Base-by-base conservation (phyloP, 139 green algal genomes). In the Micromonas commoda region DNA sequence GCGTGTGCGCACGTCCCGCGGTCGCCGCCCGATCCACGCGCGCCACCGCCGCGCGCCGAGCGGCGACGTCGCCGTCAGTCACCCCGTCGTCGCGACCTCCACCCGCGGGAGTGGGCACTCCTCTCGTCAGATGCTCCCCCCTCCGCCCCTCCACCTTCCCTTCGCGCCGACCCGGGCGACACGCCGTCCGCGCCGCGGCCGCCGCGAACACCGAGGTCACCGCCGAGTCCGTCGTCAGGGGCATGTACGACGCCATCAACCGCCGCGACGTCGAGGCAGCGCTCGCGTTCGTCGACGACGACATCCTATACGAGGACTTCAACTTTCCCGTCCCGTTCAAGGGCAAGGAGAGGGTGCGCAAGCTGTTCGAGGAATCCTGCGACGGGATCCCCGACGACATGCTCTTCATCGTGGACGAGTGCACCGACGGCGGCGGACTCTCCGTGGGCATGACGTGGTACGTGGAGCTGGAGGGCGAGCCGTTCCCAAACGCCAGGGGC, bases 241-340 rank as follows among this genome's bases (percentile, higher is more conserved):
- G 32, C 20, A 81, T 81, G 64, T 81, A 81, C 66, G 64, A 67
- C 64, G 37, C 34, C 16, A 81, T 81, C 76, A 81, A 81, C 64
- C 24, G 6, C 28, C 33, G 76, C n/a, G 76, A 81, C 65, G 76
- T 81, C 29, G 35, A 33, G 6, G 28, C 28, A 13, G 76, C 76
- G 54, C 28, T 75, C 13, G 26, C 39, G 38, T 81, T 33, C 64
- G 65, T 81, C 26, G 76, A 76, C 64, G 76, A 81, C 64, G 76
- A 81, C 45, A 60, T 75, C 65, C 24, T 81, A 5, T 81, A 81
- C 66, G 65, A 81, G 32, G 76, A 81, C 60, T 69, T 81, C 28
- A 81, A 81, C 45, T 81, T 81, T 31, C 76, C 76, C 1, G 35
- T 38, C n/a, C 39, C 39, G 28, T 81, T 75, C n/a, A 19, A 51